These are phyloP conservation scores for Triticum urartu DNA, from an alignment of 176 grass and related monocot species.

Conservation along the genomic window DNA sequence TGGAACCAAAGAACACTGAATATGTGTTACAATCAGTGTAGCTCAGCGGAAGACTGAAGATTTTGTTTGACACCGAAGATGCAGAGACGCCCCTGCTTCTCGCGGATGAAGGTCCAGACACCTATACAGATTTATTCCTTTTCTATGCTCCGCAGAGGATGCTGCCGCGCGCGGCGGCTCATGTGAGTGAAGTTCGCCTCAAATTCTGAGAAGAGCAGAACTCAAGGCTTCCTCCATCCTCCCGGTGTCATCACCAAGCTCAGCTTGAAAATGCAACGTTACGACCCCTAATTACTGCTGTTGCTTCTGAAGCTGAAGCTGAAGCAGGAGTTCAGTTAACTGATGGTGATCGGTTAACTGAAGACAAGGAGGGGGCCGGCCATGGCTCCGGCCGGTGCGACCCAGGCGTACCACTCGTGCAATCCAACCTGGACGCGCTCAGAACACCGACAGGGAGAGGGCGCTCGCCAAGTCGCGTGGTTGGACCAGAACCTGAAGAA, in stretches of 20 bases:
- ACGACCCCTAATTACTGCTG: no score
- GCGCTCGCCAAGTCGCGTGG: no score
- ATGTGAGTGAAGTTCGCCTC: constrained; percentile 58
- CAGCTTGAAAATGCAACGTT: constrained; percentile 25
- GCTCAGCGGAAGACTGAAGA: constrained; percentile 87
- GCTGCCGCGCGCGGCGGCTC: constrained; percentile 30
- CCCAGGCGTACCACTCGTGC: no score
- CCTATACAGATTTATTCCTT: neutral
- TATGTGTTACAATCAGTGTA: constrained; percentile 73
- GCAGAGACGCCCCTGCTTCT: constrained; percentile 75
- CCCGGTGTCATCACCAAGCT: constrained; percentile 33
- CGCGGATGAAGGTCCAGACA: constrained; percentile 72
- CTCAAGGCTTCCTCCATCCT: constrained; percentile 81
- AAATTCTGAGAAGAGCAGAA: constrained; percentile 67
- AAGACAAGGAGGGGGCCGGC: no score
- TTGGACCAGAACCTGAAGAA: no score
- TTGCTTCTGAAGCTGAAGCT: no score
- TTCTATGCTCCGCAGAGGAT: constrained; percentile 53
- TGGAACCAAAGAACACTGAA: constrained; percentile 85
- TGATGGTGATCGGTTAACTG: no score
- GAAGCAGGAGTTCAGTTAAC: no score
- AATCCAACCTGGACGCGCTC: no score
- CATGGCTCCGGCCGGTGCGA: no score
- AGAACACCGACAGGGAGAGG: no score
- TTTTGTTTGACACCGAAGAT: constrained; percentile 71